phyloP scores from a whole-genome alignment of 257 asterid species.

The Coffea canephora region DNA sequence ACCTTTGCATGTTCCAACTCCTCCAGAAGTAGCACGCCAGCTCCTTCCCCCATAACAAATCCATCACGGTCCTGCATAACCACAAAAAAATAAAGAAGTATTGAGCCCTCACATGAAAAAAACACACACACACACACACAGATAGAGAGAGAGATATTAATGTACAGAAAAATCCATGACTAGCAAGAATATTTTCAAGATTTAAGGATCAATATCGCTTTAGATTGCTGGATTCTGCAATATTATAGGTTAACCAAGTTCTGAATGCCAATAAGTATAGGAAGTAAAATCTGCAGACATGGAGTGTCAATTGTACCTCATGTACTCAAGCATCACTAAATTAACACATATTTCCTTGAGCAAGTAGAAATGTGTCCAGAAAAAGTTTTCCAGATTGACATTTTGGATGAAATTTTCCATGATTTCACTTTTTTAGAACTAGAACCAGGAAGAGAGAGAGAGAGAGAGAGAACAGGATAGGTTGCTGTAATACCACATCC shows the following conservation, averaged over 20 bases:
- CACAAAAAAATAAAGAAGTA: conserved; percentile 2
- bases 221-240: background rate
- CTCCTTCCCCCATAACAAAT: conserved; percentile 98
- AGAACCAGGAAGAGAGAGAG: background rate
- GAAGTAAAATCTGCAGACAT: background rate
- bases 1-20: conserved; percentile 98
- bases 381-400: background rate
- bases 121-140: background rate
- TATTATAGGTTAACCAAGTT: background rate
- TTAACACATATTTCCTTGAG: background rate
- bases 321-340: background rate
- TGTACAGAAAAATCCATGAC: background rate
- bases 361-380: background rate
- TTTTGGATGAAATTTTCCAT: too few relatives aligned
- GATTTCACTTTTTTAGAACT: too few relatives aligned
- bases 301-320: background rate
- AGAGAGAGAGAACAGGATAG: background rate
- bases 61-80: conserved; percentile 81
- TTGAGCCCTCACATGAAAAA: background rate
- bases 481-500: conserved; percentile 31
- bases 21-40: conserved; percentile 89
- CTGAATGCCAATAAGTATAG: background rate
- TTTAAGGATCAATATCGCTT: too few relatives aligned
- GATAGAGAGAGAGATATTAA: background rate
- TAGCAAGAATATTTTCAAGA: background rate